Base-by-base conservation (phyloP, 306 rosid species). In the Quercus aquifolioides region DNA sequence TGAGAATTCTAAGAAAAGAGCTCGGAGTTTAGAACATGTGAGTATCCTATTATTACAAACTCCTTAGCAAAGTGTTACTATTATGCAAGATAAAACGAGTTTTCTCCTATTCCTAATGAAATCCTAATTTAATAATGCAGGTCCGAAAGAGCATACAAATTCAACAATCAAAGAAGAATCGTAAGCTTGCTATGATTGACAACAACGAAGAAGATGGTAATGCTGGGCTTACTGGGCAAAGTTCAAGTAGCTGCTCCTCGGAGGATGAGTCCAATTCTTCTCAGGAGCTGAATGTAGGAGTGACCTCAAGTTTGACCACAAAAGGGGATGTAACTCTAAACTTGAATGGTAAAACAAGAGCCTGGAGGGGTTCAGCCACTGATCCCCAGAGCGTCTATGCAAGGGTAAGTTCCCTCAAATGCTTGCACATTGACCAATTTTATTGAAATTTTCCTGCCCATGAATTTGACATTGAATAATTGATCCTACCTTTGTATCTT, bases 311-410 rank as follows among this genome's bases (percentile, higher is more conserved):
- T 63, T 77, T 82, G 84, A 83, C 73, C 59, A 83, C 75, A 1
- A 81, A 87, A 68, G 80, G 49, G 68, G 74, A 68, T 63, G 33
- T 60, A 70, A 9, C 79, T 78, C 69, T 71, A 18, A 81, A 82
- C 77, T 80, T 58, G 71, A 88, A 85, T n/a, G 87, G 89, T 3
- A 92, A 91, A 85, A 59, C 92, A 54, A 81, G 76, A 77, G 80
- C 92, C 65, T 79, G 72, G 51, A 84, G 88, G 83, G 91, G 92
- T 54, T 87, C 97, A 69, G 91, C 96, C 74, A 84, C 90, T 60
- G 97, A 91, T 80, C 92, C 96, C 15, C 98, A 92, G 52, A 90
- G 98, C 54, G 75, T 95, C 49, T 92, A 95, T 76, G 99, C 97
- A 79, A 92, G 91, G 74, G 99, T 95, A 82, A 74, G 89, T 58